Percentiles rank a stretch among this genome's conserved stretches.
Conservation (phyloP, 2,329 filamentous ascomycete genomes). For the Lachnellula suecica region DNA sequence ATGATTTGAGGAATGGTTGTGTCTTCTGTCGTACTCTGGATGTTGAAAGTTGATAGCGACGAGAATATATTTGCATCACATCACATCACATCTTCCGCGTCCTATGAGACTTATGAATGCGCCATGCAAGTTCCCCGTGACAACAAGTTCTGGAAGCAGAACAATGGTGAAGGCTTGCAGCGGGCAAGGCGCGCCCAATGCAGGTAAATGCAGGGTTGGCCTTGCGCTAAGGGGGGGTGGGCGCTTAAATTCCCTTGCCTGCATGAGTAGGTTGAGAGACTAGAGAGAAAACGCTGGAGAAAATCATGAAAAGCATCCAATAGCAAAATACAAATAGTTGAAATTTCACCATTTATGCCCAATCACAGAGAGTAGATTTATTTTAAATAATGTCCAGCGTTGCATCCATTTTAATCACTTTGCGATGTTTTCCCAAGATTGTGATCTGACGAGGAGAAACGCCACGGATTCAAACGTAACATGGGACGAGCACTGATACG, state of each 20-base stretch:
- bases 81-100: background rate
- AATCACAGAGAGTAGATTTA: no score
- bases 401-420: background rate
- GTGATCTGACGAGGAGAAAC: conserved; percentile 1
- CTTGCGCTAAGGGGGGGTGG: background rate
- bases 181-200: background rate
- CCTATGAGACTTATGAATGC: background rate
- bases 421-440: background rate
- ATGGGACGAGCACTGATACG: conserved; percentile 18
- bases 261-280: no score
- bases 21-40: background rate
- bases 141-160: no score
- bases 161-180: no score
- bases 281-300: background rate
- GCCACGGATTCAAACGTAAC: conserved; percentile 20
- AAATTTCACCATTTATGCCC: background rate
- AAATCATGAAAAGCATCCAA: background rate
- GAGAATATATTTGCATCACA: background rate
- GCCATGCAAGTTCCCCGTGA: background rate
- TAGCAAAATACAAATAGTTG: background rate
- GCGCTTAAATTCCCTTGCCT: background rate
- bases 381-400: no score
- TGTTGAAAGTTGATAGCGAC: conserved; percentile 2
- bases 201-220: background rate
- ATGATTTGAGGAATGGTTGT: background rate